Evolutionary conservation across 768 basidiomycete genomes (phyloP).

Genomic region (Trametes villosa): DNA sequence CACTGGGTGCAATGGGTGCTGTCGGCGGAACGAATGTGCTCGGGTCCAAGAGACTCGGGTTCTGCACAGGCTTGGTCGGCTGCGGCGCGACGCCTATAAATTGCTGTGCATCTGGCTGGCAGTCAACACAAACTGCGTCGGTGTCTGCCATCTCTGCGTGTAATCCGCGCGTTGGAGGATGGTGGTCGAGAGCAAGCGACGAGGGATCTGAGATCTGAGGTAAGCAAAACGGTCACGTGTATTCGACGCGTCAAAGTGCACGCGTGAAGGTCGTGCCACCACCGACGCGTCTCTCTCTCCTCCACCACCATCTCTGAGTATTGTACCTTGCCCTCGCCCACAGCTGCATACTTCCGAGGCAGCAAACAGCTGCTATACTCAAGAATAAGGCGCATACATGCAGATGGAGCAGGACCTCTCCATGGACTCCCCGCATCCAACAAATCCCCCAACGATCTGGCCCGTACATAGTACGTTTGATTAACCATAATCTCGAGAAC

Average conservation of each 20-base stretch:
- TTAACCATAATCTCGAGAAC: background rate
- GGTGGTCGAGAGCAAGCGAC: too few species aligned
- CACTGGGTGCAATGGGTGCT: slow-evolving; percentile 50
- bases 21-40: slow-evolving; percentile 61
- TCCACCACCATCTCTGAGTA: slow-evolving; percentile 17
- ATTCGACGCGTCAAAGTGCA: slow-evolving; percentile 17
- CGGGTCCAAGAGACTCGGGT: slow-evolving; percentile 48
- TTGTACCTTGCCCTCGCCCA: slow-evolving; percentile 17
- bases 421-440: slow-evolving; percentile 29
- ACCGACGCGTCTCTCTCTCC: slow-evolving; percentile 54
- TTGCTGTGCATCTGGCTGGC: slow-evolving; percentile 9
- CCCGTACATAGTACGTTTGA: slow-evolving; percentile 63
- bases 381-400: slow-evolving; percentile 18
- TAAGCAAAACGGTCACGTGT: slow-evolving; percentile 23
- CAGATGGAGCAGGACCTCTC: slow-evolving; percentile 27
- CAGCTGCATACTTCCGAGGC: background rate
- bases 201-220: background rate
- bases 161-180: background rate
- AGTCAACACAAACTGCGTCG: slow-evolving; percentile 27
- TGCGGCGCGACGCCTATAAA: background rate
- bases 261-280: slow-evolving; percentile 33
- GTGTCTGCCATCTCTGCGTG: slow-evolving; percentile 33
- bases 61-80: slow-evolving; percentile 1
- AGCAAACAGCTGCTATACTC: too few species aligned
- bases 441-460: slow-evolving; percentile 46